Base-by-base conservation (phyloP, 2,329 filamentous ascomycete species). In the Neurospora crassa region DNA sequence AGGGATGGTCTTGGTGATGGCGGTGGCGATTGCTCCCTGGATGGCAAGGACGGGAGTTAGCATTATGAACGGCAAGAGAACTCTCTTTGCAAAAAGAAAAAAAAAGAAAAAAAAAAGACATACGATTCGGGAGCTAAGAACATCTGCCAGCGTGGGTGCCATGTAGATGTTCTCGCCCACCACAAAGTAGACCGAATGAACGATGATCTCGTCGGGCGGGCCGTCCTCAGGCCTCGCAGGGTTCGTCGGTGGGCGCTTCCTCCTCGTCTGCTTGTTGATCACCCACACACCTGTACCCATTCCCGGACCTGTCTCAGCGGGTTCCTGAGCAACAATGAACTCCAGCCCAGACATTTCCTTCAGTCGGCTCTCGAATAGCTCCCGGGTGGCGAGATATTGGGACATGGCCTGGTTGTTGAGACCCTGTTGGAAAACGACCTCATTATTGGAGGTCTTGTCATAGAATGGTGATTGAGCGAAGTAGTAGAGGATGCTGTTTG, bases 401-500 rank as follows among this genome's bases (percentile, higher is more conserved):
- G 82, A 83, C 83, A 91, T 88, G 73, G 83, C 82, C 37, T 82
- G 82, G 78, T 91, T 91, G 80, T 84, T 88, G 79, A 87, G 83
- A 59, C 88, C 88, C 79, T 91, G 89, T 74, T 82, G 85, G 76
- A 85, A 86, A 47, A 91, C 82, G 43, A 90, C 83, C 74, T 86
- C 87, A 79, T 91, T 91, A 79, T 91, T 91, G 74, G 88, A 90
- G 2, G 88, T 90, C 72, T 81, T 84, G 79, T 91, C 89, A 81
- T 88, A 91, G 80, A 90, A 91, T 34, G 89, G 89, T 72, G 89
- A 91, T 73, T 86, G 82, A 74, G 88, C 86, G 75, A 91, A 91
- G 81, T 91, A 91, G 81, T 87, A 89, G 72, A 91, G 86, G 72
- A 91, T 84, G 67, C 85, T 85, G 78, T 91, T 91, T 75, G 84